These are phyloP conservation scores for Russula griseocarnosa DNA, from an alignment of 768 basidiomycete genomes.

Conservation along the genomic window DNA sequence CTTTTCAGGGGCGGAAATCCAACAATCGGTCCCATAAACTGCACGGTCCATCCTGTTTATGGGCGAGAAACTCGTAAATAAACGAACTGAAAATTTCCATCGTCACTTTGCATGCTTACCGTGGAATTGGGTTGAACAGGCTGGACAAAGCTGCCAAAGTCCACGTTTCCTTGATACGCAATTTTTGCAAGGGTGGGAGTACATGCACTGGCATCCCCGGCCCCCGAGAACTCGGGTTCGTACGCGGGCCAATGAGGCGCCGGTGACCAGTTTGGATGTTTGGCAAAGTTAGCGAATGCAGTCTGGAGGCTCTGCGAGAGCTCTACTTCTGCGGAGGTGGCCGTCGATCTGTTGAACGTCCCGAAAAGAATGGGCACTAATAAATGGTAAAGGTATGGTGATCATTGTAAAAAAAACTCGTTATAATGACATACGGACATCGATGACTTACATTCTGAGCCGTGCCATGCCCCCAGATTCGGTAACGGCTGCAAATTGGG, in stretches of 20 bases:
- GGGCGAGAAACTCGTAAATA: background rate
- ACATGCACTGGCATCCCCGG: no score
- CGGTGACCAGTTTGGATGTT: conserved; percentile 6
- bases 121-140: background rate
- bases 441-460: conserved; percentile 6
- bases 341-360: conserved; percentile 31
- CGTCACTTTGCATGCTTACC: background rate
- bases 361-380: conserved; percentile 33
- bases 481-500: background rate
- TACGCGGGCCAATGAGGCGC: conserved; percentile 15
- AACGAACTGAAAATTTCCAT: background rate
- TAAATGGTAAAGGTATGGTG: background rate
- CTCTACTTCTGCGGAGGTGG: conserved; percentile 28
- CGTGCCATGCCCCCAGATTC: background rate
- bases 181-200: conserved; percentile 13
- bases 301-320: conserved; percentile 30
- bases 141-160: background rate
- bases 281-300: conserved; percentile 17
- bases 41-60: conserved; percentile 6
- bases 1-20: background rate
- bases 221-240: background rate
- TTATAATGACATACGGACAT: background rate
- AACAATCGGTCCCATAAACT: background rate
- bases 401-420: background rate
- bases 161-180: conserved; percentile 13